These are phyloP conservation scores for Penicillium riverlandense DNA, from an alignment of 495 filamentous ascomycete genomes.

Conservation along the genomic window DNA sequence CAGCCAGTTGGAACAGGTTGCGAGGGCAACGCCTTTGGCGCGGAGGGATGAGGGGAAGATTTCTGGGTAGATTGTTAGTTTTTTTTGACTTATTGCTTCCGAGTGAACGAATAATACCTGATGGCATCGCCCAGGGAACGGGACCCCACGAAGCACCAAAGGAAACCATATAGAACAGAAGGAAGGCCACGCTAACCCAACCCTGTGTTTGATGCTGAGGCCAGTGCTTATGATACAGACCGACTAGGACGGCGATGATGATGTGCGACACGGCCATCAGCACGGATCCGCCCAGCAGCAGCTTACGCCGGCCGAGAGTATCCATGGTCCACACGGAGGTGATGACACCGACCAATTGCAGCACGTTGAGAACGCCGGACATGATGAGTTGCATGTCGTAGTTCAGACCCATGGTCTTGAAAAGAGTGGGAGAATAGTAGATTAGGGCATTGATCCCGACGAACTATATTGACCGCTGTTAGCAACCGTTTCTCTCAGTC, in stretches of 20 bases:
- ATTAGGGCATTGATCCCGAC: conserved; percentile 44
- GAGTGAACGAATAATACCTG: conserved; percentile 10
- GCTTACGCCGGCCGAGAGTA: conserved; percentile 35
- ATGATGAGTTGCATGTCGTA: conserved; percentile 50
- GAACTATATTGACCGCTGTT: conserved; percentile 24
- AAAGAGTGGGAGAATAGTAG: conserved; percentile 53
- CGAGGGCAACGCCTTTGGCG: conserved; percentile 45
- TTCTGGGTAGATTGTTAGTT: conserved; percentile 16
- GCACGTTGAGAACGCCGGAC: conserved; percentile 51
- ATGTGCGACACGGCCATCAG: conserved; percentile 45
- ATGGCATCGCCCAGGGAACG: conserved; percentile 40
- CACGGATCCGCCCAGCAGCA: conserved; percentile 38
- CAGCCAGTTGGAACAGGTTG: conserved; percentile 48
- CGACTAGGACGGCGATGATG: conserved; percentile 44
- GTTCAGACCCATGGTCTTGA: conserved; percentile 50
- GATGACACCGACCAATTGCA: conserved; percentile 42
- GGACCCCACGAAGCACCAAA: conserved; percentile 44
- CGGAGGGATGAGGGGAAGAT: conserved; percentile 45
- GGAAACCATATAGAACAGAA: conserved; percentile 42
- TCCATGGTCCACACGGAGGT: conserved; percentile 47
- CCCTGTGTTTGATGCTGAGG: conserved; percentile 33
- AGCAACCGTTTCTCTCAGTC: not conserved
- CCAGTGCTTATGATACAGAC: conserved; percentile 38
- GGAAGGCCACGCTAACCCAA: conserved; percentile 41
- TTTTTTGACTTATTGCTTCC: not conserved